Evolutionary conservation across 257 asterid genomes (phyloP), one percentile per base, ranked within the genome.

Genomic region (Przewalskia tangutica): DNA sequence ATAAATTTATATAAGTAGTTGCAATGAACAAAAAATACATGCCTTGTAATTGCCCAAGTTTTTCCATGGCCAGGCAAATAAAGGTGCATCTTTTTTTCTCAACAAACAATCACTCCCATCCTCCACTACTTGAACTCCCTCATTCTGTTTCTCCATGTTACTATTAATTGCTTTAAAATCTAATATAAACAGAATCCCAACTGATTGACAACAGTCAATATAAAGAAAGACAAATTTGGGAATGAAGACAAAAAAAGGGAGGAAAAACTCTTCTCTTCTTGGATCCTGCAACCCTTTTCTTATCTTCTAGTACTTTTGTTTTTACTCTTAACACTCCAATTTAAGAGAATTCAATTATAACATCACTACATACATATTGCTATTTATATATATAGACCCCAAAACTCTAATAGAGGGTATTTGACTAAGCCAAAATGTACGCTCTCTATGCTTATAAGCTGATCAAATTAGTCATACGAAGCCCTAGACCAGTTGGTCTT

Each of bases 41-140:
- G 88, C 98, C 98, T 95, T 95, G 86, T 77, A 91, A 82, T 85
- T 89, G 27, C 89, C 89, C 79, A 91, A 75, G 54, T 90, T 89
- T 83, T 91, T 89, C 98, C 98, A 95, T 79, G 98, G 98, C 98
- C 98, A 93, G 60, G 95, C 53, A 90, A 93, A 92, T 55, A 95
- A 84, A 82, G 90, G 88, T 81, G 93, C 91, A 65, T 83, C 88
- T 85, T 12, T 86, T 76, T 64, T 87, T 23, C 80, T 85, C 40
- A 77, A 59, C 75, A 78, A 70, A 48, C 20, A 20, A 87, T 48
- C 65, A 64, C 77, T 80, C 56, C 81, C 82, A 71, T 86, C 83
- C 23, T 81, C 71, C 16, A 48, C 85, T 83, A 53, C 67, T 59
- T 53, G 44, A 64, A 79, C 59, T 32, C 27, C 82, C 20, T 42